Conservation (phyloP, 1,139 yeast genomes). For the Pichiaceae sp. region DNA sequence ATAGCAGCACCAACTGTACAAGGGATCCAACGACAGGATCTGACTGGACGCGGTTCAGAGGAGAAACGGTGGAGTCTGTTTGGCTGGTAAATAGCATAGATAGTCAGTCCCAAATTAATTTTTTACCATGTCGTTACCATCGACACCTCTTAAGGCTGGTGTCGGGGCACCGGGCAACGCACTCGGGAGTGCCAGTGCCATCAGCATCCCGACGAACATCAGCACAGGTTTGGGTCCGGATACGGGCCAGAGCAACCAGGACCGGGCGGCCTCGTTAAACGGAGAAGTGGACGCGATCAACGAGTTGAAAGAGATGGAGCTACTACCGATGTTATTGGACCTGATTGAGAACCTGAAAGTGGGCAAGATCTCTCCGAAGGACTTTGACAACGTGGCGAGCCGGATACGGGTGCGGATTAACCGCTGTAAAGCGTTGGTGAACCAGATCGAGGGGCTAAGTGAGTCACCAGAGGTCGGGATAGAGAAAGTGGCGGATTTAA, state of each 20-base stretch:
- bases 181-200: no score
- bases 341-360: conserved; percentile 22
- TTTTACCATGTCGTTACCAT: no score
- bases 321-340: conserved; percentile 24
- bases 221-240: no score
- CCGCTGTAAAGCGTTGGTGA: conserved; percentile 13
- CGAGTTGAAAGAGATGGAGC: conserved; percentile 16
- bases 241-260: no score
- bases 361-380: conserved; percentile 25
- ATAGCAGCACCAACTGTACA: background rate
- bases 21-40: no score
- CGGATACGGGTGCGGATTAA: conserved; percentile 21
- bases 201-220: no score
- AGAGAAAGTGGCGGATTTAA: conserved; percentile 15
- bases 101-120: no score
- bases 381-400: conserved; percentile 25
- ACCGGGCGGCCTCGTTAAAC: conserved; percentile 1
- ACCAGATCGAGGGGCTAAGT: conserved; percentile 20
- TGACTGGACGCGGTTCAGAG: background rate
- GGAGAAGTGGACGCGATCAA: conserved; percentile 1
- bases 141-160: no score
- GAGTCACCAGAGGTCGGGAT: conserved; percentile 20
- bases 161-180: no score
- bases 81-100: no score
- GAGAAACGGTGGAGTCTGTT: no score